Evolutionary conservation across 345 rosid species (phyloP).

Genomic region (Viola odorata): DNA sequence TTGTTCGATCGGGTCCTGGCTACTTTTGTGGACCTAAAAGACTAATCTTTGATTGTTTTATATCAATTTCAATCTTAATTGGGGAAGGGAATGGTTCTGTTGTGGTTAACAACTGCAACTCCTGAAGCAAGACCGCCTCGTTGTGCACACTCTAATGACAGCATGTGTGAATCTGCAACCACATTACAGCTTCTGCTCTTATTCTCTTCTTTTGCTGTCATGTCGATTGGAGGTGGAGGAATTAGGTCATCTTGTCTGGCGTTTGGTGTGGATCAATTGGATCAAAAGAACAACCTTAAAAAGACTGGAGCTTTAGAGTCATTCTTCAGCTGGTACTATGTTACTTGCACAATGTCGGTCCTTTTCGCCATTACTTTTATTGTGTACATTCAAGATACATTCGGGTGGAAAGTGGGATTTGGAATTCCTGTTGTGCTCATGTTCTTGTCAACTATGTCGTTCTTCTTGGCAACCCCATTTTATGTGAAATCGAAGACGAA

Average conservation of each 20-base stretch:
- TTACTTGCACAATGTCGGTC: slow-evolving; percentile 19
- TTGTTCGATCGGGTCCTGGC: not conserved
- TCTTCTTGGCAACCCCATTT: slow-evolving; percentile 35
- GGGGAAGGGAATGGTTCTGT: slow-evolving; percentile 16
- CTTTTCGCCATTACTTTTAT: slow-evolving; percentile 34
- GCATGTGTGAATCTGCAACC: slow-evolving; percentile 21
- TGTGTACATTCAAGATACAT: slow-evolving; percentile 40
- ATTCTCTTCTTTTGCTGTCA: slow-evolving; percentile 24
- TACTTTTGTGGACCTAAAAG: not conserved
- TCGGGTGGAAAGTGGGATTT: slow-evolving; percentile 51
- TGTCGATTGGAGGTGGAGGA: slow-evolving; percentile 28
- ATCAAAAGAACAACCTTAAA: slow-evolving; percentile 41
- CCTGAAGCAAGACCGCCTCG: slow-evolving; percentile 27
- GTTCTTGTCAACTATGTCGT: slow-evolving; percentile 32
- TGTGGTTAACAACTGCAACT: slow-evolving; percentile 34
- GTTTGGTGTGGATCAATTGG: slow-evolving; percentile 64
- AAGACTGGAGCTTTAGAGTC: slow-evolving; percentile 32
- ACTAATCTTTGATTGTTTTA: not conserved
- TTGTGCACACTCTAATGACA: slow-evolving; percentile 23
- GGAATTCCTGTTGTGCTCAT: slow-evolving; percentile 34
- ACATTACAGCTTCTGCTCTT: slow-evolving; percentile 13
- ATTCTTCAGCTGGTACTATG: slow-evolving; percentile 46
- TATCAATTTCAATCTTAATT: not conserved
- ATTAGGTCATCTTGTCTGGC: slow-evolving; percentile 58
- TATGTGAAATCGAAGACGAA: slow-evolving; percentile 35